Evolutionary conservation across 192 early-diverging fungal species (phyloP), one percentile per base, ranked within the genome.

Genomic region (Backusella liffmaniae): DNA sequence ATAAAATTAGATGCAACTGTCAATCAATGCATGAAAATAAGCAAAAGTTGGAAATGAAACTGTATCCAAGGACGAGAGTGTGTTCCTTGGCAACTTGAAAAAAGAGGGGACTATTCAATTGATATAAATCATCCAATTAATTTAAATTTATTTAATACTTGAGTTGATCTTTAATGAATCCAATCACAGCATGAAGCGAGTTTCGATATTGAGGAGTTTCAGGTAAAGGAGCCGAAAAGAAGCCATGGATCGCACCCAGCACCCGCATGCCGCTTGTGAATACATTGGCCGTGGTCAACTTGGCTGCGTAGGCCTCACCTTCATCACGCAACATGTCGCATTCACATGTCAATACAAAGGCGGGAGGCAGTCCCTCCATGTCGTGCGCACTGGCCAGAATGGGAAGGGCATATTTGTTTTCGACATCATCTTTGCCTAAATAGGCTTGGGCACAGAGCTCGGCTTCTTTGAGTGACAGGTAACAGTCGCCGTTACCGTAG

Each of bases 261-360:
- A 59, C 56, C 2, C 76, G 36, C 0, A 84, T 80, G 0, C 83
- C 84, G 1, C 59, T 73, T 26, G 65, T 62, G 12, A 66, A n/a
- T 7, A 78, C 77, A 36, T 65, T 62, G 6, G 76, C 76, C 13
- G 32, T 1, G 32, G 62, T 39, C 26, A 78, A 21, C 0, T 51
- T 73, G 15, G 39, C 8, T 10, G 35, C 71, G 41, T 73, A 78
- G 4, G 42, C 70, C n/a, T 78, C 77, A 67, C 77, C 77, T 29
- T 73, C 77, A 46, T 78, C 77, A 21, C 77, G 53, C n/a, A 78
- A 35, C 4, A 78, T 72, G 51, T 73, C 77, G 23, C 59, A 66
- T 44, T 73, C 72, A 67, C 62, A 72, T 1, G 77, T 78, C 12
- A 78, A 44, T 0, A 78, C 66, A 10, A 78, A 67, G 26, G 77